Conservation (phyloP, 306 rosid species). For the Dryas octopetala region DNA sequence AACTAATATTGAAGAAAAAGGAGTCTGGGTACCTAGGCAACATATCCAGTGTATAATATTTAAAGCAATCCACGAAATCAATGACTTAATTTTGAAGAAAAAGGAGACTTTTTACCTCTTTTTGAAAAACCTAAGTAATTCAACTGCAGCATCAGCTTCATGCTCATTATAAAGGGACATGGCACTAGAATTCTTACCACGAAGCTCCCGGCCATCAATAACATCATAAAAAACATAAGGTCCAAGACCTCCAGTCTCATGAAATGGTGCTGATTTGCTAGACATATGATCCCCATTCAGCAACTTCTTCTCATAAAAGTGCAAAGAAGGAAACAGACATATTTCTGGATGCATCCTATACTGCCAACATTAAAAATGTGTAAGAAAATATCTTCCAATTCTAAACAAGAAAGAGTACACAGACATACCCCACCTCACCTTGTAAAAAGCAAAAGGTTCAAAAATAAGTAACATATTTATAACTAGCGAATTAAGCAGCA, state of each 20-base stretch:
- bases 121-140: conserved; percentile 66
- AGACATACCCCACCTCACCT: conserved; percentile 18
- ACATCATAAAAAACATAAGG: conserved; percentile 87
- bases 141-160: conserved; percentile 91
- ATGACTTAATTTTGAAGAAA: neutral
- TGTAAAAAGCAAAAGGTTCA: neutral
- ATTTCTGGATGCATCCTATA: conserved; percentile 99
- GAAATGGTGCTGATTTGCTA: conserved; percentile 74
- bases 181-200: conserved; percentile 69
- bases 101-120: conserved; percentile 43
- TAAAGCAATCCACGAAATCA: neutral
- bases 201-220: conserved; percentile 73
- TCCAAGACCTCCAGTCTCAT: conserved; percentile 69
- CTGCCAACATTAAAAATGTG: conserved; percentile 50
- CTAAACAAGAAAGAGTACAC: conserved; percentile 22
- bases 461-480: neutral
- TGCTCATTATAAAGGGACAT: conserved; percentile 83
- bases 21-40: conserved; percentile 30
- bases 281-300: conserved; percentile 74
- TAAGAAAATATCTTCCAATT: conserved; percentile 26
- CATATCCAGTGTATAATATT: neutral
- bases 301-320: conserved; percentile 82
- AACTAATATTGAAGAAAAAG: conserved; percentile 4
- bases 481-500: neutral
- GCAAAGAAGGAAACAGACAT: conserved; percentile 85